A percentile compares a stretch with the other conserved stretches of the same genome.
phyloP scores from a whole-genome alignment of 345 rosid species.

The Bretschneidera sinensis region DNA sequence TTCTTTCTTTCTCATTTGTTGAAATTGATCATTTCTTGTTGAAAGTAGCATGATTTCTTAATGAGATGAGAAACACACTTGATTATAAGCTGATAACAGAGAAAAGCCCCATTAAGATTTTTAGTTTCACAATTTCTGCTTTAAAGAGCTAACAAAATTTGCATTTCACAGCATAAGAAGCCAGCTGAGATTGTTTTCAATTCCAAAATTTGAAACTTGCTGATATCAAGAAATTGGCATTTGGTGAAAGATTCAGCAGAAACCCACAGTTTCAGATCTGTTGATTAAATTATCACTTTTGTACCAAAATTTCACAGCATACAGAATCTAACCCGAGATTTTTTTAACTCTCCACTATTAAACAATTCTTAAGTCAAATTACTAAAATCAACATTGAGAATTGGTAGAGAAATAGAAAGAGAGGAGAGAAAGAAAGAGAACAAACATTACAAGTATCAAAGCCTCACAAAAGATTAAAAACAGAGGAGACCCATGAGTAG shows the following conservation, averaged over 20 bases:
- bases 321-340: neutral
- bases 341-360: too few relatives aligned
- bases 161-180: neutral
- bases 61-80: too few relatives aligned
- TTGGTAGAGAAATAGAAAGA: neutral
- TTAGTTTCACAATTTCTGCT: neutral
- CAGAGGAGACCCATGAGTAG: conserved; percentile 2
- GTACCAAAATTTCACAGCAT: neutral
- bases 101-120: too few relatives aligned
- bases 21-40: neutral
- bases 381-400: neutral
- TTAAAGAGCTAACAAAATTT: too few relatives aligned
- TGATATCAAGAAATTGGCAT: neutral
- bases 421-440: neutral
- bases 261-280: neutral
- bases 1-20: too few relatives aligned
- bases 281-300: neutral
- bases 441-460: neutral
- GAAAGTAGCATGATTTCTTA: neutral
- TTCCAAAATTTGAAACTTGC: too few relatives aligned
- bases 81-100: too few relatives aligned
- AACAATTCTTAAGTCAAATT: neutral
- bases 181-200: neutral
- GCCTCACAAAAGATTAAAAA: neutral
- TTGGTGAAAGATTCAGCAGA: conserved; percentile 8